Evolutionary conservation across 495 filamentous ascomycete species (phyloP).

Genomic region (Xylaria grammica): DNA sequence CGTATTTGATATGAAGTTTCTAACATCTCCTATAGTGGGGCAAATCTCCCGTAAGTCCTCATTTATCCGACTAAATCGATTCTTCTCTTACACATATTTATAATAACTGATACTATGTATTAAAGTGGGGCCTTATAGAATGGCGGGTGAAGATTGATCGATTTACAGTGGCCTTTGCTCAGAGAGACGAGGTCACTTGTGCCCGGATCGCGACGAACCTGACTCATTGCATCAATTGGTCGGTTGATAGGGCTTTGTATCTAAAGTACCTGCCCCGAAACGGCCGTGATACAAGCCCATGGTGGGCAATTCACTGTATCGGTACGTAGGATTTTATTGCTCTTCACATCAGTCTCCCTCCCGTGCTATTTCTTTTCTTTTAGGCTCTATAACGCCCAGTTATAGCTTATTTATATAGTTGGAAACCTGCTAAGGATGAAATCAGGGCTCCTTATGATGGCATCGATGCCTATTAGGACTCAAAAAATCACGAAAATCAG

Average conservation of each 20-base stretch:
- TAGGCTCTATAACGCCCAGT: background rate
- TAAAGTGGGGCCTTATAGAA: background rate
- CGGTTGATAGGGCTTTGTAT: background rate
- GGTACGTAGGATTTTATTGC: background rate
- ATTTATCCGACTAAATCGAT: background rate
- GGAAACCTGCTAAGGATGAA: background rate
- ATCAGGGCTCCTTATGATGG: constrained; percentile 17
- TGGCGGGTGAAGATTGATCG: background rate
- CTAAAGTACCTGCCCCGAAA: background rate
- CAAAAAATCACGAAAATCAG: background rate
- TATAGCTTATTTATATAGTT: background rate
- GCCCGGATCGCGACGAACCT: background rate
- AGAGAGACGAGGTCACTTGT: constrained; percentile 1
- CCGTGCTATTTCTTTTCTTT: background rate
- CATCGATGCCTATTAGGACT: background rate
- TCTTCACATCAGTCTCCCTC: background rate
- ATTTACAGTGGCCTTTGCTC: background rate
- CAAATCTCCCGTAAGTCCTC: background rate
- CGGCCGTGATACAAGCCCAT: background rate
- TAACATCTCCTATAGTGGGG: constrained; percentile 14
- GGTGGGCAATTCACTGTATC: constrained; percentile 12
- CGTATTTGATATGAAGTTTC: too few relatives aligned
- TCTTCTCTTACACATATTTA: background rate
- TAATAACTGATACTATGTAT: background rate
- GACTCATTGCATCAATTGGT: background rate